These are phyloP conservation scores for Rachicladosporium sp. DNA, from an alignment of 2,329 filamentous ascomycete genomes.

Conservation along the genomic window DNA sequence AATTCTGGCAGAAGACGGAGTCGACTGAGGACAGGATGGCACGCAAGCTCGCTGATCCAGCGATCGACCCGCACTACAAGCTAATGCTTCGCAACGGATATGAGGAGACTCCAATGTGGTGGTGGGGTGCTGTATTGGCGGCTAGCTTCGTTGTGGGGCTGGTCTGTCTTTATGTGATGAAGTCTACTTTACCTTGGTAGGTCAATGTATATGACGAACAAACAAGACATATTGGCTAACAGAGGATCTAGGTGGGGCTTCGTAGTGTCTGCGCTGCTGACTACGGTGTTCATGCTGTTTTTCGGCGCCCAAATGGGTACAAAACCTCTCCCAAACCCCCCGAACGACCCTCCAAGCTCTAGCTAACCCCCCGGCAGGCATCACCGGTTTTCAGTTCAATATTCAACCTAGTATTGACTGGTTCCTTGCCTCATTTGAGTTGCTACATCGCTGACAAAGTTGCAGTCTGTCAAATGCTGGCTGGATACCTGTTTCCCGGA, in stretches of 20 bases:
- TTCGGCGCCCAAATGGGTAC: constrained; percentile 18
- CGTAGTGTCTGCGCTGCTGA: constrained; percentile 16
- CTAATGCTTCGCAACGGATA: constrained; percentile 21
- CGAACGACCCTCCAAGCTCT: too few relatives aligned
- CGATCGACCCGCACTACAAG: constrained; percentile 22
- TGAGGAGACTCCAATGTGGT: constrained; percentile 20
- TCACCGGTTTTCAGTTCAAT: constrained; percentile 28
- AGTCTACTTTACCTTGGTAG: constrained; percentile 7
- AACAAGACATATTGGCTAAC: too few relatives aligned
- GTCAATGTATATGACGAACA: too few relatives aligned
- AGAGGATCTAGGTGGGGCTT: constrained; percentile 18
- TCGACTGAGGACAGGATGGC: constrained; percentile 12
- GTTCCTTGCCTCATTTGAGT: too few relatives aligned
- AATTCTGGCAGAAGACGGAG: constrained; percentile 17
- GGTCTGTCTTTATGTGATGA: constrained; percentile 16
- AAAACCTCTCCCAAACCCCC: constrained; percentile 14
- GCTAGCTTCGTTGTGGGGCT: constrained; percentile 15
- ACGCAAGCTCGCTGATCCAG: constrained; percentile 14
- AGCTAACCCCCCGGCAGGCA: neutral
- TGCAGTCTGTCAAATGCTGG: constrained; percentile 34
- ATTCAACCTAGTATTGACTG: constrained; percentile 17
- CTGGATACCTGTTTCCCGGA: constrained; percentile 35
- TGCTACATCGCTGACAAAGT: too few relatives aligned
- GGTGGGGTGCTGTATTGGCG: constrained; percentile 17
- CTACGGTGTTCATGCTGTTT: constrained; percentile 24